These are phyloP conservation scores for Aspergillus transmontanensis DNA, from an alignment of 2,329 filamentous ascomycete species.

Conservation along the genomic window DNA sequence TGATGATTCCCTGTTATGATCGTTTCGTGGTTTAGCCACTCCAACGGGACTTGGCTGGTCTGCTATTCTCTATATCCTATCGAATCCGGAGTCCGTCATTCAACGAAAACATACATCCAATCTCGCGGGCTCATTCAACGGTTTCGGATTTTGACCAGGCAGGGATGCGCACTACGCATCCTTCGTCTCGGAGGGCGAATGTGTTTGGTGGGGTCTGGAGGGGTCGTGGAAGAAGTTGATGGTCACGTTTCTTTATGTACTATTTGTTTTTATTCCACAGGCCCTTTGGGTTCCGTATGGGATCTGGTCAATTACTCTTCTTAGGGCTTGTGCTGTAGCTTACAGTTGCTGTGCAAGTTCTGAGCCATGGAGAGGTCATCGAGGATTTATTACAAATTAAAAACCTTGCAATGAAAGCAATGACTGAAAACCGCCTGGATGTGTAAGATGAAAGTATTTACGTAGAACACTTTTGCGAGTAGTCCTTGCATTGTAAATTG, in stretches of 20 bases:
- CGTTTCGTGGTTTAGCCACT: conserved; percentile 31
- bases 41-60: conserved; percentile 26
- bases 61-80: conserved; percentile 17
- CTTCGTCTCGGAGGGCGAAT: conserved; percentile 30
- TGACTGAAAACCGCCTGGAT: background rate
- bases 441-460: background rate
- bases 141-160: conserved; percentile 31
- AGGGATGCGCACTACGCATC: conserved; percentile 16
- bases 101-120: conserved; percentile 27
- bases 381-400: conserved; percentile 38
- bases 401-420: conserved; percentile 24
- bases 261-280: conserved; percentile 20
- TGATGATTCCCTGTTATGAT: conserved; percentile 33
- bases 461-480: background rate
- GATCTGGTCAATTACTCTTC: conserved; percentile 41
- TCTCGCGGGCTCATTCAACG: conserved; percentile 34
- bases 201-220: conserved; percentile 42
- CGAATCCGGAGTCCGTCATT: conserved; percentile 35
- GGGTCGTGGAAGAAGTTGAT: conserved; percentile 21
- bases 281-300: conserved; percentile 26
- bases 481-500: background rate
- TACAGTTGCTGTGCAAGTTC: conserved; percentile 16
- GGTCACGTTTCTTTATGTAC: conserved; percentile 12
- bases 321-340: conserved; percentile 20
- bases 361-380: conserved; percentile 40